Evolutionary conservation across 257 asterid genomes (phyloP), one percentile per base, ranked within the genome.

Genomic region (Ballota nigra): DNA sequence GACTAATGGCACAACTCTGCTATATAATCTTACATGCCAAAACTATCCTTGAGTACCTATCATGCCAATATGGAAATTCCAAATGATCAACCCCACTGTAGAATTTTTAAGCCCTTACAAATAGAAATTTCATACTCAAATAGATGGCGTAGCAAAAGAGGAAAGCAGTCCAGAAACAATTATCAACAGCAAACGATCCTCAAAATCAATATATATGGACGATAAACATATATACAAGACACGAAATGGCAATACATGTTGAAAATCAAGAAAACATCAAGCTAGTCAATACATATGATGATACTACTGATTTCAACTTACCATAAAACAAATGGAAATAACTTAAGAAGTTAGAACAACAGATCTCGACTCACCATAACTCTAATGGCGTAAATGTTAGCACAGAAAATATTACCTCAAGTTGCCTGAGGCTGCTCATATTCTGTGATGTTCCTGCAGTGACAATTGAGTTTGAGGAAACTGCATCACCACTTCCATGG

Each of bases 391-490:
- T 29, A 58, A 63, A 34, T 40, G 56, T 64, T 53, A 23, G 34
- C 43, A 70, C 41, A 73, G 45, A 9, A 63, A 62, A 56, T 71
- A 70, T 60, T 81, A 95, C 99, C 99, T 89, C 98, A 66, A 95
- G 99, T 85, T 95, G 98, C 86, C 98, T 82, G 52, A 95, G 96
- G 83, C 99, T 95, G 87, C 99, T 90, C 99, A 95, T 95, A 85
- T 78, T 88, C 79, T 92, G 97, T 66, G 96, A 87, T 10, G 89
- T 79, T 74, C 87, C 95, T 62, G 85, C 85, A 60, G 77, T 80
- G 16, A 72, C 86, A 59, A 91, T 83, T 18, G 96, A 86, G 66
- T 86, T 84, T 9, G 96, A 87, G 71, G 96, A 83, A 77, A 82
- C 82, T 71, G 87, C 84, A 83, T 85, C 96, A 78, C 86, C 88